Percentiles rank a stretch among this genome's conserved stretches.
Evolutionary conservation across 129 eudicot species (phyloP).

Genomic region (Ambrosia trifida): DNA sequence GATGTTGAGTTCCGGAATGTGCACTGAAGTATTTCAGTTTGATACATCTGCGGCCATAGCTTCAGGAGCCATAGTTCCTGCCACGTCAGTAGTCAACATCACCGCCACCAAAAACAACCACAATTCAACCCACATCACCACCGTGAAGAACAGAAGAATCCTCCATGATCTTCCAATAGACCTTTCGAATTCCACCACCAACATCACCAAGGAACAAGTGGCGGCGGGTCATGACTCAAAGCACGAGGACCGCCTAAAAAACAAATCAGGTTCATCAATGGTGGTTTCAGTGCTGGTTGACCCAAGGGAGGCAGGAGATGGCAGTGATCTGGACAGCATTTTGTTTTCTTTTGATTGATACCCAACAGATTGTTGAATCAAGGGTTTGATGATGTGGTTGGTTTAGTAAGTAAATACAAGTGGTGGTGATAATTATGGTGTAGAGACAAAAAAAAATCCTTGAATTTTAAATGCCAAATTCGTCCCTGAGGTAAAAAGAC

Average conservation of each 20-base stretch:
- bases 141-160: slow-evolving; percentile 70
- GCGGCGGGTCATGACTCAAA: slow-evolving; percentile 34
- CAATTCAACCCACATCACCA: slow-evolving; percentile 58
- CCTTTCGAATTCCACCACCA: slow-evolving; percentile 45
- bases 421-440: too few species aligned
- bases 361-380: too few species aligned
- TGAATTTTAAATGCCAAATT: too few species aligned
- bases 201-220: slow-evolving; percentile 50
- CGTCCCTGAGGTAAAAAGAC: too few species aligned
- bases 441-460: too few species aligned
- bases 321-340: slow-evolving; percentile 64
- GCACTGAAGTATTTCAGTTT: slow-evolving; percentile 95
- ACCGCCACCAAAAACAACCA: slow-evolving; percentile 38
- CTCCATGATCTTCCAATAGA: slow-evolving; percentile 73
- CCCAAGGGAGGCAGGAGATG: slow-evolving; percentile 83
- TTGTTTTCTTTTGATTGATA: too few species aligned
- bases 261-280: slow-evolving; percentile 58
- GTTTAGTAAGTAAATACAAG: too few species aligned
- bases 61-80: slow-evolving; percentile 73
- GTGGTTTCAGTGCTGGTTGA: slow-evolving; percentile 95
- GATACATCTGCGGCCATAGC: slow-evolving; percentile 61
- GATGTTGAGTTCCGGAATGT: slow-evolving; percentile 87
- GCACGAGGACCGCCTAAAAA: slow-evolving; percentile 47
- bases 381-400: too few species aligned
- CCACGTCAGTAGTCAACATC: slow-evolving; percentile 49